These are phyloP conservation scores for Botrytis cinerea DNA, from an alignment of 2,329 filamentous ascomycete genomes.

Conservation along the genomic window DNA sequence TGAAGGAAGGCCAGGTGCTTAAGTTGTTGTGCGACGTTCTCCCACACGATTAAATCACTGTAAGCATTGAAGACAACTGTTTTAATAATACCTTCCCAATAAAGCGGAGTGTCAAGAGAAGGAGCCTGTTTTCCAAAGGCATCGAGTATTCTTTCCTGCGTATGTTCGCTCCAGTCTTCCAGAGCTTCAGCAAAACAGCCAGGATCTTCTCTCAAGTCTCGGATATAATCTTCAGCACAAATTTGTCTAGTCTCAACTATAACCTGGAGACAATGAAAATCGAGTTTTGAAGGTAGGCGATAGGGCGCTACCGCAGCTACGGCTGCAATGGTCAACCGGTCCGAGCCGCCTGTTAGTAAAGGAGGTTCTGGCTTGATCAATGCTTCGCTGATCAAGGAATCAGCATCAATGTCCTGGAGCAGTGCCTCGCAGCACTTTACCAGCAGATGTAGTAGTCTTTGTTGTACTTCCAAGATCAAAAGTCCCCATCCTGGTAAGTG, in stretches of 20 bases:
- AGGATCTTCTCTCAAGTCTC: slow-evolving; percentile 41
- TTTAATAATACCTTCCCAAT: slow-evolving; percentile 47
- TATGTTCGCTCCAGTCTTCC: slow-evolving; percentile 46
- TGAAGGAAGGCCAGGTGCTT: slow-evolving; percentile 39
- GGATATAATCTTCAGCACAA: slow-evolving; percentile 57
- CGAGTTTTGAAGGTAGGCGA: slow-evolving; percentile 48
- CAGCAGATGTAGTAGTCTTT: slow-evolving; percentile 51
- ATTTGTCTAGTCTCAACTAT: slow-evolving; percentile 48
- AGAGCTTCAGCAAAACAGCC: neutral
- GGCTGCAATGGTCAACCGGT: slow-evolving; percentile 45
- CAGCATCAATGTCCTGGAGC: slow-evolving; percentile 52
- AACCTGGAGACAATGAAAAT: slow-evolving; percentile 49
- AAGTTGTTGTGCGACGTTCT: slow-evolving; percentile 32
- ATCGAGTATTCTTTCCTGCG: slow-evolving; percentile 49
- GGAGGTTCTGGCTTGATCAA: slow-evolving; percentile 46
- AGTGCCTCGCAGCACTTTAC: slow-evolving; percentile 50
- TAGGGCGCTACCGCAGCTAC: slow-evolving; percentile 56
- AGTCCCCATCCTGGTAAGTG: slow-evolving; percentile 51
- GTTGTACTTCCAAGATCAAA: slow-evolving; percentile 53
- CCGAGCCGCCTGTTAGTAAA: slow-evolving; percentile 40
- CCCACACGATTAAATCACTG: slow-evolving; percentile 25
- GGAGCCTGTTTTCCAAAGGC: slow-evolving; percentile 36
- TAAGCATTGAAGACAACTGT: slow-evolving; percentile 43
- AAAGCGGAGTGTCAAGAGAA: slow-evolving; percentile 30
- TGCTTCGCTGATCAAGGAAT: slow-evolving; percentile 37